These are phyloP conservation scores for Bothriochloa decipiens DNA, from an alignment of 176 grass and related monocot genomes.

Conservation along the genomic window DNA sequence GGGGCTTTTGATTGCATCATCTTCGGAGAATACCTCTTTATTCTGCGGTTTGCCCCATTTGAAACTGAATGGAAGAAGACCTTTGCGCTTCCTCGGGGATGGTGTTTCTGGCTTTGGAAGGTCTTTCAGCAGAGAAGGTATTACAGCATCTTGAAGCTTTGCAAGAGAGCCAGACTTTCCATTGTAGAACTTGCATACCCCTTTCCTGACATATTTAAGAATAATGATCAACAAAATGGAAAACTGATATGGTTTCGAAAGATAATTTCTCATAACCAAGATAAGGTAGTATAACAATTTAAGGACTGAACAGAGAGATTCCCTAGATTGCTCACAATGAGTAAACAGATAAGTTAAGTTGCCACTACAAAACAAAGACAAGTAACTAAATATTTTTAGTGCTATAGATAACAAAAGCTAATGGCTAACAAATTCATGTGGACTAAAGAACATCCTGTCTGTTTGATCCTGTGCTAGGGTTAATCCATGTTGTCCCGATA, in stretches of 20 bases:
- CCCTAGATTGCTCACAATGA: conserved; percentile 22
- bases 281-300: conserved; percentile 11
- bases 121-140: conserved; percentile 50
- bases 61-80: conserved; percentile 72
- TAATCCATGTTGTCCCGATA: conserved; percentile 19
- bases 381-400: conserved; percentile 40
- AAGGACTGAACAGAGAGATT: conserved; percentile 25
- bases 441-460: conserved; percentile 44
- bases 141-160: conserved; percentile 48
- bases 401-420: conserved; percentile 26
- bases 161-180: conserved; percentile 75
- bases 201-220: conserved; percentile 59
- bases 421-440: conserved; percentile 42
- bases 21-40: conserved; percentile 52
- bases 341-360: conserved; percentile 32
- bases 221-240: conserved; percentile 32
- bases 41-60: conserved; percentile 57
- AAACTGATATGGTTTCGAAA: not conserved
- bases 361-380: conserved; percentile 40
- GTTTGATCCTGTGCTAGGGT: conserved; percentile 16
- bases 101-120: conserved; percentile 65
- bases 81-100: conserved; percentile 81
- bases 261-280: not conserved
- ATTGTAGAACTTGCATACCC: conserved; percentile 75
- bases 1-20: conserved; percentile 51